Conservation (phyloP, 1,284 basidiomycete genomes). For the Waitea zeae region DNA sequence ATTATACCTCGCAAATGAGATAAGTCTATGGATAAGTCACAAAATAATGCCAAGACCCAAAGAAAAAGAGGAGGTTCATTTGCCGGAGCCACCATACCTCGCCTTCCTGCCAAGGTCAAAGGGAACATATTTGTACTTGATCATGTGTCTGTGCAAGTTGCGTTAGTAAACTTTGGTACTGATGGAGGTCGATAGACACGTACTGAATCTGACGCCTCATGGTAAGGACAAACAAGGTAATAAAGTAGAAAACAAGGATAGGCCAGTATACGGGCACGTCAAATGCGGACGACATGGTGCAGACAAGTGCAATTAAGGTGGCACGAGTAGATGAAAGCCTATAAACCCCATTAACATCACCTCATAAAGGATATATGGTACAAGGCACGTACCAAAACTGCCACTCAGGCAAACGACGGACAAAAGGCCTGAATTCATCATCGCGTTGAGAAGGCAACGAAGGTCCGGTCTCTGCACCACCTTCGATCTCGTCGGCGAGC, state of each 20-base stretch:
- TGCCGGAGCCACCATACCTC: conserved; percentile 39
- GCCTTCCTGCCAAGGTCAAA: conserved; percentile 85
- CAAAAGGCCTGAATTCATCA: conserved; percentile 94
- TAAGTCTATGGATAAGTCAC: too few relatives aligned
- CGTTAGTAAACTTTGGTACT: conserved; percentile 2
- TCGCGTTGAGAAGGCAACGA: conserved; percentile 48
- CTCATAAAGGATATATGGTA: not conserved
- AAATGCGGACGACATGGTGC: conserved; percentile 68
- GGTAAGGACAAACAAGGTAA: conserved; percentile 73
- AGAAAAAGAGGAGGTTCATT: too few relatives aligned
- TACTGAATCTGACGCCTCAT: conserved; percentile 91
- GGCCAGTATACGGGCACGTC: conserved; percentile 99
- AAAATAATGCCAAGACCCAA: too few relatives aligned
- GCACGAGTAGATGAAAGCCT: conserved; percentile 91
- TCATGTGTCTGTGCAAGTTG: conserved; percentile 67
- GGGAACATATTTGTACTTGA: conserved; percentile 92
- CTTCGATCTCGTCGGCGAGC: conserved; percentile 88
- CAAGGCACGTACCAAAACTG: conserved; percentile 66
- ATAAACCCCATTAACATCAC: not conserved
- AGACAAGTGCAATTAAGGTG: conserved; percentile 62
- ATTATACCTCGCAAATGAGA: too few relatives aligned
- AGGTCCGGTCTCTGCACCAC: conserved; percentile 30
- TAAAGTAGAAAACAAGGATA: conserved; percentile 88
- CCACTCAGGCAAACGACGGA: conserved; percentile 90
- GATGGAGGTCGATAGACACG: conserved; percentile 16